Evolutionary conservation across 176 grass and related monocot species (phyloP).

Genomic region (Oryza longistaminata): DNA sequence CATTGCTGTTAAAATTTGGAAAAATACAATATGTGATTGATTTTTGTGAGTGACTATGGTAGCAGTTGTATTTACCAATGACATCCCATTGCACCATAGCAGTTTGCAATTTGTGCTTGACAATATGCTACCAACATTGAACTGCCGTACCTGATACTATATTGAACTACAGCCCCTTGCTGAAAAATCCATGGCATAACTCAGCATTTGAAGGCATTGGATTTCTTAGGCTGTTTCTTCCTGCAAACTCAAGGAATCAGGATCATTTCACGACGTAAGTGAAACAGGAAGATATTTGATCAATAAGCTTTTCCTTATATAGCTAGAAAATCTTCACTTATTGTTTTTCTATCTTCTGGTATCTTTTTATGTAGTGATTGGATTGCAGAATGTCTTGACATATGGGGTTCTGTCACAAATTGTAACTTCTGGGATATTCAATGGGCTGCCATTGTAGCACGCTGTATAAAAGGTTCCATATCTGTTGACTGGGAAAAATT

Average conservation of each 20-base stretch:
- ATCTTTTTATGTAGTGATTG: conserved; percentile 61
- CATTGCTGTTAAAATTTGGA: conserved; percentile 23
- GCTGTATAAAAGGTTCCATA: conserved; percentile 74
- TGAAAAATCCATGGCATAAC: conserved; percentile 99
- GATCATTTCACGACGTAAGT: conserved; percentile 78
- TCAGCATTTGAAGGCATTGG: conserved; percentile 94
- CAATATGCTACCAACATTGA: conserved; percentile 26
- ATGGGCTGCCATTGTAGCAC: conserved; percentile 83
- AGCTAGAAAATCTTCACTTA: conserved; percentile 8
- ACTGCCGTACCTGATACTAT: conserved; percentile 26
- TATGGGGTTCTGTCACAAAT: conserved; percentile 82
- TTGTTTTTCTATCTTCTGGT: conserved; percentile 36
- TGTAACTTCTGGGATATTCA: conserved; percentile 98
- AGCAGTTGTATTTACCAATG: not conserved
- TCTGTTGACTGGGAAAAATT: conserved; percentile 85
- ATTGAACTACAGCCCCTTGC: conserved; percentile 60
- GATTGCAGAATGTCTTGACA: conserved; percentile 70
- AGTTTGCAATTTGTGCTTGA: conserved; percentile 28
- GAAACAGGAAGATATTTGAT: conserved; percentile 19
- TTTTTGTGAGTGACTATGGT: conserved; percentile 6
- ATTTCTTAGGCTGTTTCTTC: conserved; percentile 90
- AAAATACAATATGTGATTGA: conserved; percentile 7
- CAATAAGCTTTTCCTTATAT: conserved; percentile 18
- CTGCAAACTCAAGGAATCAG: conserved; percentile 75
- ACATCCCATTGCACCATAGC: conserved; percentile 1